Percentiles rank a stretch among this genome's conserved stretches.
Evolutionary conservation across 129 eudicot genomes (phyloP).

Genomic region (Cynara cardunculus): DNA sequence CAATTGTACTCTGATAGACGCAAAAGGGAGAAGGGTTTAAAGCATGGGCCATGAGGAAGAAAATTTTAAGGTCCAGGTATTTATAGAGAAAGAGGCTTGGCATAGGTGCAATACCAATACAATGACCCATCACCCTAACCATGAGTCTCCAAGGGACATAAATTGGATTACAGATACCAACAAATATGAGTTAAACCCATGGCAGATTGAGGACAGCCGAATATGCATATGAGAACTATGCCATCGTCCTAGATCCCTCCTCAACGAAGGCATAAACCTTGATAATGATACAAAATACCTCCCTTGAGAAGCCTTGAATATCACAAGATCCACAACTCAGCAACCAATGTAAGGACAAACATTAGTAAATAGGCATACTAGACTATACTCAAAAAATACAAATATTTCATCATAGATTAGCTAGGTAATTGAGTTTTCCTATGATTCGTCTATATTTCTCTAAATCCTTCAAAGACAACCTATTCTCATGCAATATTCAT

Average conservation of each 20-base stretch:
- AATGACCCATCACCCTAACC: not conserved
- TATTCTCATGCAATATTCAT: not conserved
- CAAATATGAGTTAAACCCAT: not conserved
- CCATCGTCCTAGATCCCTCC: not conserved
- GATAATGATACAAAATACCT: not conserved
- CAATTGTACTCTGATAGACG: too few relatives aligned
- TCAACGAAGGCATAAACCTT: not conserved
- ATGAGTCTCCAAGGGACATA: not conserved
- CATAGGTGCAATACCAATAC: not conserved
- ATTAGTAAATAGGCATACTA: not conserved
- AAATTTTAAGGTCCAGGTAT: too few relatives aligned
- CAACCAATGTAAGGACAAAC: not conserved
- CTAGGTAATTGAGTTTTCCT: not conserved
- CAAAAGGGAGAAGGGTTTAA: too few relatives aligned
- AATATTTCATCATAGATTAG: not conserved
- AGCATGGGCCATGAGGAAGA: too few relatives aligned
- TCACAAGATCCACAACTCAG: not conserved
- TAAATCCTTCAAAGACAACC: not conserved
- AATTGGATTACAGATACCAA: not conserved
- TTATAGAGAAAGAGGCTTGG: too few relatives aligned
- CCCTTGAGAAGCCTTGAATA: not conserved
- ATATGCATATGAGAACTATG: not conserved
- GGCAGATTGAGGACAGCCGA: not conserved
- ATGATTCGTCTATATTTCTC: not conserved
- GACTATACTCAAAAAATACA: too few relatives aligned